Evolutionary conservation across 331 rosid genomes (phyloP), one percentile per base, ranked within the genome.

Genomic region (Rhamnella rubrinervis): DNA sequence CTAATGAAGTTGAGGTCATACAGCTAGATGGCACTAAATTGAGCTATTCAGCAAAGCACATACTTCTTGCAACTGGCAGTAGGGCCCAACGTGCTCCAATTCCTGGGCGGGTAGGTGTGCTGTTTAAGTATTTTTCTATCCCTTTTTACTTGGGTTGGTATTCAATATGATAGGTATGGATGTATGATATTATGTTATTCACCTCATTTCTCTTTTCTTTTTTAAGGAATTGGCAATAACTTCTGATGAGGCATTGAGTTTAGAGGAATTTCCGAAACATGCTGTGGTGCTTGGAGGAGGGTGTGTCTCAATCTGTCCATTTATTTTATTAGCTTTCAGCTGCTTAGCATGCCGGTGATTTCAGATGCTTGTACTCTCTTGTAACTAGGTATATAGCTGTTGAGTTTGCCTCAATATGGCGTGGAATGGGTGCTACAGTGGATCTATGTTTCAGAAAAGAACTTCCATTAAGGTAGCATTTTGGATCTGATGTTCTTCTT

Each of bases 401-500:
- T 59, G 98, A 93, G 71, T 93, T 93, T 79, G 98, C 98, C 83
- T 85, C 98, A 23, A 93, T 93, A 73, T 93, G 98, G 98, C 85
- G 87, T 31, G 98, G 98, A 68, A 87, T 93, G 97, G 98, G 98
- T 71, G 82, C 84, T 57, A 67, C 81, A 19, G 98, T 93, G 63
- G 71, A 93, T 78, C 82, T 93, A 35, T 87, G 81, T 69, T 91
- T 88, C 88, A 87, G 98, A 83, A 93, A 68, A 84, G 98, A 93
- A 80, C 96, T 93, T 78, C 98, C 97, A 15, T 73, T 93, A 64
- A 91, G 98, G 98, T 92, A 75, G 69, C 77, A 59, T 12, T 51
- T 56, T 61, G 35, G n/a, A 15, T 47, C 37, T 65, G 21, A 13
- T 37, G 4, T 12, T 59, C 52, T 26, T 26, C 21, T 17, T n/a